phyloP scores from a whole-genome alignment of 2,329 filamentous ascomycete species.

The Keithomyces neogunnii region DNA sequence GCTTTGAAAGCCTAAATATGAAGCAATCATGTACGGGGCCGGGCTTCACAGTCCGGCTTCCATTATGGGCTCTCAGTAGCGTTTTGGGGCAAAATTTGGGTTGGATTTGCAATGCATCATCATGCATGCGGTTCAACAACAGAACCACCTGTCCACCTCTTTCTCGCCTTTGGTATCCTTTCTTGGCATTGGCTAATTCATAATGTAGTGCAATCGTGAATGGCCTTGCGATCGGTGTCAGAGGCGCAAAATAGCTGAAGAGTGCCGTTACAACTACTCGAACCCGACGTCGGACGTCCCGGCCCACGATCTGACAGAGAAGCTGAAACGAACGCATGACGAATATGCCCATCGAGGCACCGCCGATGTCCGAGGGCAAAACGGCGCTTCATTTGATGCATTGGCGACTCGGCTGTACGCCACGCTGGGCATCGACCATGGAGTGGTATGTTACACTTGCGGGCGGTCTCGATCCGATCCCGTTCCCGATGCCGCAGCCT shows the following conservation, averaged over 20 bases:
- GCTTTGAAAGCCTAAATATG: too few species aligned
- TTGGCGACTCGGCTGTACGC: conserved; percentile 14
- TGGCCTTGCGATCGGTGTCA: conserved; percentile 25
- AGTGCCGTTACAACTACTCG: conserved; percentile 18
- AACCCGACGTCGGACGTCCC: conserved; percentile 1
- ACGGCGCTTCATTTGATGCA: conserved; percentile 11
- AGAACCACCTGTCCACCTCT: too few species aligned
- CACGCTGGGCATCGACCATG: conserved; percentile 13
- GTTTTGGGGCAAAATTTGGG: too few species aligned
- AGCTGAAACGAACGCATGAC: conserved; percentile 3
- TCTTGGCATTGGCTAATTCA: not conserved
- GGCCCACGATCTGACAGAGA: conserved; percentile 3
- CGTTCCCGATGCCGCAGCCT: not conserved
- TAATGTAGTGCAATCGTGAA: conserved; percentile 20
- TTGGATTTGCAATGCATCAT: too few species aligned
- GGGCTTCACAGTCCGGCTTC: not conserved
- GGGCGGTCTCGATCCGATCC: not conserved
- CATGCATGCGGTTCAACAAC: too few species aligned
- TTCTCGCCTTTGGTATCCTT: not conserved
- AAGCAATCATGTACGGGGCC: not conserved
- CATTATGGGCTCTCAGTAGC: too few species aligned
- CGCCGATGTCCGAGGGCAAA: conserved; percentile 1
- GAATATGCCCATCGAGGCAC: conserved; percentile 2
- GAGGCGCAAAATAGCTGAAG: conserved; percentile 20
- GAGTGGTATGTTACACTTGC: conserved; percentile 3